Evolutionary conservation across 2,329 filamentous ascomycete species (phyloP).

Genomic region (Cytospora mali): DNA sequence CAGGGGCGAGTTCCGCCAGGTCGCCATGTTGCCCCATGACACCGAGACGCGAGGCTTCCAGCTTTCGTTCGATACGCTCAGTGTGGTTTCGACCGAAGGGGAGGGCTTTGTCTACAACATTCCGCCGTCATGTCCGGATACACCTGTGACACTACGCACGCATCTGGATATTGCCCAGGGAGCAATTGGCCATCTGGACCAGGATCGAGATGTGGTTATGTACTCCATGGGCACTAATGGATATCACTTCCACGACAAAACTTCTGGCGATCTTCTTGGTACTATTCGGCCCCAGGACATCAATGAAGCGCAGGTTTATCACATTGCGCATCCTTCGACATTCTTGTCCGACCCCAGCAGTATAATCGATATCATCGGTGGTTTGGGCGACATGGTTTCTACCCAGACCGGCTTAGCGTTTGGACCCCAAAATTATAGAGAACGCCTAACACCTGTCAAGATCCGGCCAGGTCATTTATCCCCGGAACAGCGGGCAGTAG

Average conservation of each 20-base stretch:
- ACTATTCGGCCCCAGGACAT: conserved; percentile 35
- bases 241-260: conserved; percentile 46
- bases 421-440: conserved; percentile 27
- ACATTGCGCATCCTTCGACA: conserved; percentile 31
- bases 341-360: conserved; percentile 26
- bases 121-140: conserved; percentile 25
- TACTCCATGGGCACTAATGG: conserved; percentile 47
- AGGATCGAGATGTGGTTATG: conserved; percentile 44
- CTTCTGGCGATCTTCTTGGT: conserved; percentile 42
- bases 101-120: conserved; percentile 50
- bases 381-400: conserved; percentile 5
- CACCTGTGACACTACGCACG: conserved; percentile 39
- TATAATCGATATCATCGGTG: conserved; percentile 15
- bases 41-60: conserved; percentile 49
- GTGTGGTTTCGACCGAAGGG: conserved; percentile 48
- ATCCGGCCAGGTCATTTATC: conserved; percentile 21
- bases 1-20: conserved; percentile 43
- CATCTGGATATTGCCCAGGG: conserved; percentile 43
- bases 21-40: conserved; percentile 45
- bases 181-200: conserved; percentile 48
- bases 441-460: conserved; percentile 35
- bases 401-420: conserved; percentile 9
- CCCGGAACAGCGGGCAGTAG: not conserved
- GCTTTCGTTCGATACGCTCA: conserved; percentile 45
- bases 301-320: not conserved